A percentile compares a stretch with the other conserved stretches of the same genome.
phyloP scores from a whole-genome alignment of 768 basidiomycete species.

The Melanogaster broomeanus region DNA sequence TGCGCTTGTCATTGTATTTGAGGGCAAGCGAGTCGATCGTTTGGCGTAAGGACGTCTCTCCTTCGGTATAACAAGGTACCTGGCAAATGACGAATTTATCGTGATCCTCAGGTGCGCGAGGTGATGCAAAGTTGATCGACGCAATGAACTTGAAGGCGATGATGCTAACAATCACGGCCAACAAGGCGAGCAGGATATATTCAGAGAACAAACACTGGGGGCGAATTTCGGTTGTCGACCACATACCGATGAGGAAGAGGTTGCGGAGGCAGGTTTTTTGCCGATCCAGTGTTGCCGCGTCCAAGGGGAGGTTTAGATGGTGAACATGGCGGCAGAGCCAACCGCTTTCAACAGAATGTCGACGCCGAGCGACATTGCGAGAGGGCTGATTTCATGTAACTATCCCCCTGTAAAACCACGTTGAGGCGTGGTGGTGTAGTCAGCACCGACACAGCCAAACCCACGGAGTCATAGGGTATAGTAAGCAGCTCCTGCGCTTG shows the following conservation, averaged over 20 bases:
- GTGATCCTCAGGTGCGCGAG: slow-evolving; percentile 90
- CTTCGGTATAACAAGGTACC: slow-evolving; percentile 96
- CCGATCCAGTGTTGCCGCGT: slow-evolving; percentile 55
- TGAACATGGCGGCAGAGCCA: no score
- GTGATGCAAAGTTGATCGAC: slow-evolving; percentile 78
- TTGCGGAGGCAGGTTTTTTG: slow-evolving; percentile 93
- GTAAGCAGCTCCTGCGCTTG: no score
- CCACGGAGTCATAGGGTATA: no score
- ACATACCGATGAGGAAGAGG: slow-evolving; percentile 88
- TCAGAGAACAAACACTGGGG: no score
- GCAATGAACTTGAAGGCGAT: slow-evolving; percentile 96
- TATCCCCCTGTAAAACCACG: no score
- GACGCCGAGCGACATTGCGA: no score
- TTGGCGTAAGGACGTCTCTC: slow-evolving; percentile 73
- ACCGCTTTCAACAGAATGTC: no score
- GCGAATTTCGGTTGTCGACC: slow-evolving; percentile 89
- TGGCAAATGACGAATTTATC: slow-evolving; percentile 97
- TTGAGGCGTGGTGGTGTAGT: no score
- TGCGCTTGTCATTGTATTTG: slow-evolving; percentile 98
- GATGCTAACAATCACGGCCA: slow-evolving; percentile 89
- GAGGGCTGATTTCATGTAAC: no score
- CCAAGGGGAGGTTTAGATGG: no score
- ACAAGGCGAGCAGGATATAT: slow-evolving; percentile 79
- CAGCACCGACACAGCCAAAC: no score
- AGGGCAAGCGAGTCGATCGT: slow-evolving; percentile 92